A percentile compares a stretch with the other conserved stretches of the same genome.
These are phyloP conservation scores for Arachnomyces sp. DNA, from an alignment of 2,329 filamentous ascomycete genomes.

Conservation along the genomic window DNA sequence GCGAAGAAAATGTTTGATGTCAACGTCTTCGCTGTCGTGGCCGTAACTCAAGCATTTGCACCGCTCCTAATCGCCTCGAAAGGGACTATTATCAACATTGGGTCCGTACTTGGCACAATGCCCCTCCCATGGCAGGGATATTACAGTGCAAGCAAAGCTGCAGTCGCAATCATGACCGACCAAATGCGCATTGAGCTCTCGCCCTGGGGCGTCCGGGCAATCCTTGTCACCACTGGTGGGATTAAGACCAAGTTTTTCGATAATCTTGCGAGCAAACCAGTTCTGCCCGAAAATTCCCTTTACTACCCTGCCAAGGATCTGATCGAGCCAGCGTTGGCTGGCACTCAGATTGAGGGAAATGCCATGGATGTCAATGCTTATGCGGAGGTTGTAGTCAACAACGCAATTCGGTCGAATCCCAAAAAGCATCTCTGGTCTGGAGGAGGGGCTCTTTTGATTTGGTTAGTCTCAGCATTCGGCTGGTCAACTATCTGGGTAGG, in stretches of 20 bases:
- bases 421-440: not conserved
- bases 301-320: not conserved
- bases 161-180: constrained; percentile 17
- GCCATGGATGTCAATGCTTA: constrained; percentile 2
- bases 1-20: constrained; percentile 33
- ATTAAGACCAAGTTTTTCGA: constrained; percentile 10
- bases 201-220: constrained; percentile 21
- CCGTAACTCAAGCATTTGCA: constrained; percentile 31
- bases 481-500: too few relatives aligned
- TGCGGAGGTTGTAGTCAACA: not conserved
- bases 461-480: too few relatives aligned
- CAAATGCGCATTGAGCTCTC: constrained; percentile 22
- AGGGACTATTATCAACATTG: constrained; percentile 20
- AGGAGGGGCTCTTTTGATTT: too few relatives aligned
- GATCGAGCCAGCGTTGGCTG: not conserved
- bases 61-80: constrained; percentile 18
- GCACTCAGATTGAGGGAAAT: not conserved
- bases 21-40: constrained; percentile 34
- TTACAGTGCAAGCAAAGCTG: constrained; percentile 20
- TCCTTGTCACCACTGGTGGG: constrained; percentile 16
- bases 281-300: constrained; percentile 1
- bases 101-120: constrained; percentile 13
- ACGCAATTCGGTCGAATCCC: not conserved
- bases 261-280: too few relatives aligned
- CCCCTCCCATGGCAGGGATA: constrained; percentile 5